phyloP scores from a whole-genome alignment of 805 yeast genomes.

The Candida maesae region DNA sequence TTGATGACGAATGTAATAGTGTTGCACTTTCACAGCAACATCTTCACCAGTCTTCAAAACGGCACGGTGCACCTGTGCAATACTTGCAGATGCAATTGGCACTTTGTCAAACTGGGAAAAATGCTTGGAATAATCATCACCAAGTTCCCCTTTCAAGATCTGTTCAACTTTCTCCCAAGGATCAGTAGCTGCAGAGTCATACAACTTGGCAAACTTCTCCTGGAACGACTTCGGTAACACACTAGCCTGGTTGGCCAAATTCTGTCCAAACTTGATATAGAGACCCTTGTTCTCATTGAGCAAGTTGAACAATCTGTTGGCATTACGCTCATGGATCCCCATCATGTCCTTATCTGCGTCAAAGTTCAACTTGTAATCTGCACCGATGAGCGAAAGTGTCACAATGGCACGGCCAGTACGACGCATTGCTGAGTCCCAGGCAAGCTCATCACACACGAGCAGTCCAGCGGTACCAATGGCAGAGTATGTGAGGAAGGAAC shows the following conservation, averaged over 20 bases:
- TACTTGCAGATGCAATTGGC: slow-evolving; percentile 73
- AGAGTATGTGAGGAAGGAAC: slow-evolving; percentile 3
- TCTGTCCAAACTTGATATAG: slow-evolving; percentile 76
- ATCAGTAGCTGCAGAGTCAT: slow-evolving; percentile 67
- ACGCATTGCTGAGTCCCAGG: slow-evolving; percentile 45
- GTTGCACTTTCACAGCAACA: slow-evolving; percentile 69
- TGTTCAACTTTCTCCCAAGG: slow-evolving; percentile 44
- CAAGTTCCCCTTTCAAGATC: slow-evolving; percentile 38
- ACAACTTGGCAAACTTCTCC: slow-evolving; percentile 50
- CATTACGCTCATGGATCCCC: slow-evolving; percentile 55
- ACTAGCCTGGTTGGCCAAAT: slow-evolving; percentile 70
- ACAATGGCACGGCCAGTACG: slow-evolving; percentile 52
- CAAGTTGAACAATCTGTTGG: slow-evolving; percentile 46
- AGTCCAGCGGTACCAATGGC: slow-evolving; percentile 17
- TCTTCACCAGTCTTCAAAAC: slow-evolving; percentile 40
- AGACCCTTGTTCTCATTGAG: slow-evolving; percentile 50
- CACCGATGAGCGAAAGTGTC: slow-evolving; percentile 47
- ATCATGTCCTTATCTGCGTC: slow-evolving; percentile 42
- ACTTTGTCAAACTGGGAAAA: slow-evolving; percentile 46
- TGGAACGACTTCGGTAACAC: slow-evolving; percentile 65
- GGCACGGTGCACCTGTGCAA: slow-evolving; percentile 68
- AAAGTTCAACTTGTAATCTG: slow-evolving; percentile 57
- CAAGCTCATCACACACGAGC: slow-evolving; percentile 34
- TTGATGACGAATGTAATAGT: slow-evolving; percentile 57
- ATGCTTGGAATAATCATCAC: slow-evolving; percentile 35